Evolutionary conservation across 2,329 filamentous ascomycete genomes (phyloP).

Genomic region (Karstenula rhodostoma): DNA sequence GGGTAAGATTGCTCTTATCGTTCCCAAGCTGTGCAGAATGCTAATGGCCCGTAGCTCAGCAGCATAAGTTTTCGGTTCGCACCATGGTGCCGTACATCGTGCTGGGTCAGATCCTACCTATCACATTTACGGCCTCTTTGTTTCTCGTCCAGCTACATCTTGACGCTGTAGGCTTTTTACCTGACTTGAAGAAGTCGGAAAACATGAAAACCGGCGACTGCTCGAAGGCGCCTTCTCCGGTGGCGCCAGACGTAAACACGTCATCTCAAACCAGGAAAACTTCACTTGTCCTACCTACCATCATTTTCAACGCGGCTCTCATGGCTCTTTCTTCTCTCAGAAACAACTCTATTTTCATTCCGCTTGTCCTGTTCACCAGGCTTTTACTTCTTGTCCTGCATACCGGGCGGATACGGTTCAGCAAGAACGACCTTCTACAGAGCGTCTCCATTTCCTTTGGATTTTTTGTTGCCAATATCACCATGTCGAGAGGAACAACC

Average conservation of each 20-base stretch:
- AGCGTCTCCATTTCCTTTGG: conserved; percentile 34
- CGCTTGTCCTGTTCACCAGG: conserved; percentile 30
- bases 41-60: conserved; percentile 25
- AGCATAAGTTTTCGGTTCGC: conserved; percentile 18
- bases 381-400: conserved; percentile 35
- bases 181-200: neutral
- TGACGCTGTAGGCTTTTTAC: conserved; percentile 23
- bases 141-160: conserved; percentile 41
- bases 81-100: conserved; percentile 34
- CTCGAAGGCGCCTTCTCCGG: neutral
- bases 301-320: conserved; percentile 35
- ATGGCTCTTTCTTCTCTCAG: conserved; percentile 31
- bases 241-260: neutral
- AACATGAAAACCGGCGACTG: neutral
- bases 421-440: conserved; percentile 27
- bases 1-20: conserved; percentile 21
- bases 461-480: conserved; percentile 34
- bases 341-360: conserved; percentile 26
- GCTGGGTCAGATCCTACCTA: conserved; percentile 40
- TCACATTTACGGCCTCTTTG: conserved; percentile 35
- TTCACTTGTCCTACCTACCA: conserved; percentile 33
- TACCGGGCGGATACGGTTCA: conserved; percentile 25
- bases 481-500: conserved; percentile 28
- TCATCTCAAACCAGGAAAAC: conserved; percentile 19
- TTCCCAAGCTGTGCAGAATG: neutral